Conservation (phyloP, 2,329 filamentous ascomycete genomes). For the Xylariaceae sp. region DNA sequence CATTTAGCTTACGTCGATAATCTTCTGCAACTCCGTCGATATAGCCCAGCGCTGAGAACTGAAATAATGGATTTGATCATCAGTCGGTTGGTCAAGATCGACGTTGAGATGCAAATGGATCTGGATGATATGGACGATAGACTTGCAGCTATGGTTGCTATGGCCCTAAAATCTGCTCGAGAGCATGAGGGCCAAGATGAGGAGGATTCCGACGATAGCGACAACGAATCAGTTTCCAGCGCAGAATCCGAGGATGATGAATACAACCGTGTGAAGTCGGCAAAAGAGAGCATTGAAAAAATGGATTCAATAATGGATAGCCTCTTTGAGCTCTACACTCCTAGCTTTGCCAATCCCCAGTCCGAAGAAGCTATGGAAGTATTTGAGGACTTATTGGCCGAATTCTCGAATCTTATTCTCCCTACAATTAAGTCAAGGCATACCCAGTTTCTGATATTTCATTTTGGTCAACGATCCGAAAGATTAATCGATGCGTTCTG, state of each 20-base stretch:
- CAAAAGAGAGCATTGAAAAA: constrained; percentile 86
- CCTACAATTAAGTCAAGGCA: constrained; percentile 91
- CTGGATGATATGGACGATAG: constrained; percentile 93
- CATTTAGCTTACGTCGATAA: constrained; percentile 91
- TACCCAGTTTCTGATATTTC: constrained; percentile 94
- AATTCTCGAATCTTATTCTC: constrained; percentile 87
- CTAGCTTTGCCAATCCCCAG: constrained; percentile 71
- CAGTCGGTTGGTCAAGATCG: constrained; percentile 87
- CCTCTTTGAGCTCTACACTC: constrained; percentile 82
- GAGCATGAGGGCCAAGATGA: constrained; percentile 58
- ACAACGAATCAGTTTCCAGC: constrained; percentile 73
- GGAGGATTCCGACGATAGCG: constrained; percentile 63
- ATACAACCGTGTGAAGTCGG: constrained; percentile 68
- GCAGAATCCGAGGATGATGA: constrained; percentile 72
- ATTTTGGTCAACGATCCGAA: constrained; percentile 85
- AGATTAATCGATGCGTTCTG: constrained; percentile 83
- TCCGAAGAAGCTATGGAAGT: constrained; percentile 72
- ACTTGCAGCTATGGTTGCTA: constrained; percentile 74
- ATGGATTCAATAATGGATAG: constrained; percentile 89
- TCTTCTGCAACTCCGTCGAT: constrained; percentile 76
- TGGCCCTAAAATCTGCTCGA: constrained; percentile 52
- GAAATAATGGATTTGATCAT: constrained; percentile 85
- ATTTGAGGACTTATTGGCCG: constrained; percentile 79
- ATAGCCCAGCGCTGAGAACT: constrained; percentile 76
- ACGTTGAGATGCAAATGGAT: constrained; percentile 93